phyloP scores from a whole-genome alignment of 495 filamentous ascomycete genomes.

The Talaromyces adpressus region DNA sequence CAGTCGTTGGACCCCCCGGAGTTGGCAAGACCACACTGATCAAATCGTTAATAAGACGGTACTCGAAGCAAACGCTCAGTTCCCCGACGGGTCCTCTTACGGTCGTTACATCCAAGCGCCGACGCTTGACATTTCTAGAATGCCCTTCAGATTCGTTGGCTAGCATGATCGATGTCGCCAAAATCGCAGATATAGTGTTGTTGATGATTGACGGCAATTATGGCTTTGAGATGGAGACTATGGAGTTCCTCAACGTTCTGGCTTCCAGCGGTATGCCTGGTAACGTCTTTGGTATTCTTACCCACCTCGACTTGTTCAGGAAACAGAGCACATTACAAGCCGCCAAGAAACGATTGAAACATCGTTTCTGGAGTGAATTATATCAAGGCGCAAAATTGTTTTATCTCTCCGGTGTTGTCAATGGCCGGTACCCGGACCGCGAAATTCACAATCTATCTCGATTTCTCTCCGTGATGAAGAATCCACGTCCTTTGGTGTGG shows the following conservation, averaged over 20 bases:
- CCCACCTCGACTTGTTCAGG: conserved; percentile 90
- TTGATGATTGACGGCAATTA: conserved; percentile 98
- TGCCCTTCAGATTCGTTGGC: conserved; percentile 89
- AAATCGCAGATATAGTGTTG: conserved; percentile 93
- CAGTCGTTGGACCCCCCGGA: conserved; percentile 88
- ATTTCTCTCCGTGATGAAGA: conserved; percentile 98
- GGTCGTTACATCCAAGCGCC: conserved; percentile 86
- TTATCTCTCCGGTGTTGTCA: conserved; percentile 90
- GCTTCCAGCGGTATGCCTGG: conserved; percentile 91
- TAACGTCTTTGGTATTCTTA: conserved; percentile 95
- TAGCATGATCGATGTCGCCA: conserved; percentile 90
- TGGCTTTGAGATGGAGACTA: conserved; percentile 99
- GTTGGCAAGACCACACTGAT: conserved; percentile 75
- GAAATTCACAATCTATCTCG: conserved; percentile 93
- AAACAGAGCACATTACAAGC: conserved; percentile 83
- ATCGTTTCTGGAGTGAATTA: conserved; percentile 91
- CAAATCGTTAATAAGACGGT: conserved; percentile 88
- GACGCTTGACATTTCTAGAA: conserved; percentile 91
- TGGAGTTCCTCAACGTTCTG: conserved; percentile 95
- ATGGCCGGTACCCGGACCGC: conserved; percentile 92
- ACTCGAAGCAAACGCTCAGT: conserved; percentile 90
- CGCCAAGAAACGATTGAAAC: conserved; percentile 92
- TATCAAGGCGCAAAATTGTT: conserved; percentile 97
- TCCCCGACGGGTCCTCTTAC: conserved; percentile 88
- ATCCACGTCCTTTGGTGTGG: conserved; percentile 92